Base-by-base conservation (phyloP, 1,284 basidiomycete genomes). In the Meira nashicola region DNA sequence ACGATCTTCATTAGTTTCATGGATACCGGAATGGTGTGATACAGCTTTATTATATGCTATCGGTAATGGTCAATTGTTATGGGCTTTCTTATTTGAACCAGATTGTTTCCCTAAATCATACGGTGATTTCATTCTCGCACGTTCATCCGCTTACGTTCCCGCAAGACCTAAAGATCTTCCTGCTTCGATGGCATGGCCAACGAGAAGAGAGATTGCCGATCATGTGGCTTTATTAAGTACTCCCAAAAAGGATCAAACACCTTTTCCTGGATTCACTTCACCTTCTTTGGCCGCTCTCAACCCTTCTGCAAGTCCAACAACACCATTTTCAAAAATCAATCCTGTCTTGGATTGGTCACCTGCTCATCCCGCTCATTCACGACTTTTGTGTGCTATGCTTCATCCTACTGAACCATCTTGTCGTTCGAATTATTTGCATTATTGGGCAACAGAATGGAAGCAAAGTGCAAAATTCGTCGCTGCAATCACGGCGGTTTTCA, bases 351-450 rank as follows among this genome's bases (percentile, higher is more conserved):
- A 74, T 59, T 73, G 66, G 39, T 58, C 67, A 3, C 73, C 73
- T 1, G 71, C 67, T 0, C 73, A 74, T 40, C 73, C 73, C 0
- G 69, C 65, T 5, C 73, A 74, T 48, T 59, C 64, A 1, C 46
- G 56, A 0, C 43, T 74, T 12, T 61, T 74, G 10, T 74, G 73
- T 46, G 71, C 73, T 9, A 14, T 74, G 12, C 53, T 74, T 2
- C 73, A 74, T 49, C 73, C 73, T 0, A 65, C 61, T 21, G 62
- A 74, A 17, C 73, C 73, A 7, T 62, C 57, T 4, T 74, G 73
- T 49, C 50, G 53, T 1, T 38, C 37, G 1, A 73, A 71, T 59
- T 66, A 67, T 9, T n/a, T 67, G 21, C 21, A 44, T 12, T 71
- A 71, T 54, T 73, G 65, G 28, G 48, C 56, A 2, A 38, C 39